Evolutionary conservation across 345 rosid species (phyloP).

Genomic region (Sonneratia alba): DNA sequence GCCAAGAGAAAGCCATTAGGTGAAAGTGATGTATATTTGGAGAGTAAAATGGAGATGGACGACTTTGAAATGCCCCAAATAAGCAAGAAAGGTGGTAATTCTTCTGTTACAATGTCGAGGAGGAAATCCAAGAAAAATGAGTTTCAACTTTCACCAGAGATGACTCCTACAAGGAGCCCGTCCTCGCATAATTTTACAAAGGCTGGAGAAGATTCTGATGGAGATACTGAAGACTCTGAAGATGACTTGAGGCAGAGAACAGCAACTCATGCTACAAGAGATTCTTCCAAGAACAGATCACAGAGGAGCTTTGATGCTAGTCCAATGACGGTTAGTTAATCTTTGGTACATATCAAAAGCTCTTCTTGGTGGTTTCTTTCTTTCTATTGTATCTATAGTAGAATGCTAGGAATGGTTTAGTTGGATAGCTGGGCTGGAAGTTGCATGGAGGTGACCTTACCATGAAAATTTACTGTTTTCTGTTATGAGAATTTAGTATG

Average conservation of each 20-base stretch:
- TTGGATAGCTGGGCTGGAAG: not conserved
- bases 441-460: not conserved
- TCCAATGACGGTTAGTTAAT: conserved; percentile 35
- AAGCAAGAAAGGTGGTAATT: conserved; percentile 29
- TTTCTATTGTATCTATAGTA: not conserved
- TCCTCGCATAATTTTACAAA: conserved; percentile 32
- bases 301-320: conserved; percentile 49
- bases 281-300: conserved; percentile 51
- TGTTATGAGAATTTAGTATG: not conserved
- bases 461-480: not conserved
- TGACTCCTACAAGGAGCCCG: conserved; percentile 35
- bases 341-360: not conserved
- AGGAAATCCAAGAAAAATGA: conserved; percentile 34
- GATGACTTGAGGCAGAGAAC: conserved; percentile 51
- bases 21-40: conserved; percentile 52
- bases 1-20: conserved; percentile 51
- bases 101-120: conserved; percentile 25
- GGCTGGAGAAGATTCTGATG: conserved; percentile 37
- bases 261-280: conserved; percentile 40
- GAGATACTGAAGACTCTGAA: conserved; percentile 52
- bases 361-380: conserved; percentile 4
- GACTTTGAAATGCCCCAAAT: conserved; percentile 49
- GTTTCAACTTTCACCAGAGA: conserved; percentile 45
- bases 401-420: not conserved
- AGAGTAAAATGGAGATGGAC: conserved; percentile 58